Conservation (phyloP, 2,329 filamentous ascomycete genomes). For the Dothideomycetes sp. region DNA sequence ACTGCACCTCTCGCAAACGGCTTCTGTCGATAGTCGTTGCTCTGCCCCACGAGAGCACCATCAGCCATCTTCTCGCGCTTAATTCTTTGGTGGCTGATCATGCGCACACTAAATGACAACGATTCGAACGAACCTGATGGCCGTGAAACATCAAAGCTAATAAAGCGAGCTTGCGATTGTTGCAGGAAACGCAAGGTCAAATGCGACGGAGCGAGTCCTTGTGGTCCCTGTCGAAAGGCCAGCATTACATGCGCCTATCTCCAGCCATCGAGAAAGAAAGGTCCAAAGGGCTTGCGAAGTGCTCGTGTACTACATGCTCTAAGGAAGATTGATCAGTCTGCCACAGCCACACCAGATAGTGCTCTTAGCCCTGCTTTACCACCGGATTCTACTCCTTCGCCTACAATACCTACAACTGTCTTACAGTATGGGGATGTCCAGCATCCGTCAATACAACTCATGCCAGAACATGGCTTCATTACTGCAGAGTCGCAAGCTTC, state of each 20-base stretch:
- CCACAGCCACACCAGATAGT: slow-evolving; percentile 19
- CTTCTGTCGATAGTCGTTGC: no score
- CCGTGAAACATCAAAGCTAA: slow-evolving; percentile 12
- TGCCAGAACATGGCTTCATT: no score
- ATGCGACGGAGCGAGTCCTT: slow-evolving; percentile 27
- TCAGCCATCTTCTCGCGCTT: no score
- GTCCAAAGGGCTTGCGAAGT: slow-evolving; percentile 28
- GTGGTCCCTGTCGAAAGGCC: slow-evolving; percentile 28
- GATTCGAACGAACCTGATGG: slow-evolving; percentile 10
- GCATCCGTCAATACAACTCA: no score
- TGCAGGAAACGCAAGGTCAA: slow-evolving; percentile 29
- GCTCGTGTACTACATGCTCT: slow-evolving; percentile 27
- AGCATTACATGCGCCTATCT: slow-evolving; percentile 28
- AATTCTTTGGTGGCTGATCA: no score
- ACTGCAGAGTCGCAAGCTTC: not conserved
- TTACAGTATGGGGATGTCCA: no score
- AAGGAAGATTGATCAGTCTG: slow-evolving; percentile 25
- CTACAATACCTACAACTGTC: no score
- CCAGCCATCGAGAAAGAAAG: slow-evolving; percentile 29
- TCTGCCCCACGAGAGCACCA: no score
- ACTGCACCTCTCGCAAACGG: no score
- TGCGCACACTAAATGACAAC: slow-evolving; percentile 11
- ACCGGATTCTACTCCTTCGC: slow-evolving; percentile 13
- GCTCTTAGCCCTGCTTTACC: slow-evolving; percentile 18
- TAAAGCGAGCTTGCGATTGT: slow-evolving; percentile 29